phyloP scores from a whole-genome alignment of 495 filamentous ascomycete genomes.

The Barbatosphaeria neglecta region DNA sequence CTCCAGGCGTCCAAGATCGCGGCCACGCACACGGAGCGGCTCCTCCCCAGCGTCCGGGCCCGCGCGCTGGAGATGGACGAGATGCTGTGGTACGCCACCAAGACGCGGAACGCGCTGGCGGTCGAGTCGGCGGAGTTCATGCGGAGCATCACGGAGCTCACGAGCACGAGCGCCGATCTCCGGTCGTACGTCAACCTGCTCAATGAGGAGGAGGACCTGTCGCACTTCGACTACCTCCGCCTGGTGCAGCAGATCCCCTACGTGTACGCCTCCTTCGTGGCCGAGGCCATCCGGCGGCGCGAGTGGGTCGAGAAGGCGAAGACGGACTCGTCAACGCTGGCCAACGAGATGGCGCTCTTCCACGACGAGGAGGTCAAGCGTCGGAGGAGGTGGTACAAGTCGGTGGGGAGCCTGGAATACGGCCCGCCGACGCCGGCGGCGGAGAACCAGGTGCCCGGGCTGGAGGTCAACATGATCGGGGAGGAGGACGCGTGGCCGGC shows the following conservation, averaged over 20 bases:
- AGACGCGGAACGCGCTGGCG: constrained; percentile 45
- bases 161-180: constrained; percentile 56
- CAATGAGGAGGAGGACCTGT: constrained; percentile 54
- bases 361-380: constrained; percentile 85
- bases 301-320: constrained; percentile 89
- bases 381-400: constrained; percentile 81
- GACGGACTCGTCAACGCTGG: constrained; percentile 68
- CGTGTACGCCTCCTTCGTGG: constrained; percentile 76
- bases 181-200: constrained; percentile 59
- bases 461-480: constrained; percentile 76
- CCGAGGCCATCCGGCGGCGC: constrained; percentile 72
- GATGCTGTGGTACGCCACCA: constrained; percentile 53
- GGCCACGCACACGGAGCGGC: constrained; percentile 70
- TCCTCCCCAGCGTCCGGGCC: constrained; percentile 68
- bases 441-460: constrained; percentile 49
- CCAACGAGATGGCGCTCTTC: constrained; percentile 81
- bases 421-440: constrained; percentile 18
- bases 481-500: constrained; percentile 71
- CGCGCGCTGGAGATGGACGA: constrained; percentile 65
- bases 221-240: constrained; percentile 65
- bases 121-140: constrained; percentile 56
- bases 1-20: constrained; percentile 79
- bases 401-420: constrained; percentile 46
- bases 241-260: constrained; percentile 70
- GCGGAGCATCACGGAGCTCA: constrained; percentile 67